Evolutionary conservation across 441 rosid genomes (phyloP), one percentile per base, ranked within the genome.

Genomic region (Rhodomyrtus psidioides): DNA sequence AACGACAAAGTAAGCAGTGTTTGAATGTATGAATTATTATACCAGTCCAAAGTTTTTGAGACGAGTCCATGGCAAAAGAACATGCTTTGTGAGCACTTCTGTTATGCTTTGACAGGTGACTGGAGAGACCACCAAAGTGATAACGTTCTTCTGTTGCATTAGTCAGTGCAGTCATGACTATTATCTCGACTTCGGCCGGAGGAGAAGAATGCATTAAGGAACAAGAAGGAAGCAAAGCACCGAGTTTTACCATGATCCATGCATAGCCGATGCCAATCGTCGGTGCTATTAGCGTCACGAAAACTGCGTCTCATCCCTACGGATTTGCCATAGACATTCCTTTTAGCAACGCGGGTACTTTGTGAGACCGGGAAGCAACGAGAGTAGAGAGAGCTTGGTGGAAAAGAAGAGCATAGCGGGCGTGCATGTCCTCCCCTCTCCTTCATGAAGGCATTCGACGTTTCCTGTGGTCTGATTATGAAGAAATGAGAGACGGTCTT

Each of bases 301-400:
- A 95, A 79, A 93, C 96, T 55, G 99, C 93, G 89, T 96, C 95
- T 82, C 99, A 95, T 86, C 99, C 99, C 98, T 94, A 89, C 4
- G 88, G 90, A 86, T 85, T 85, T 89, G 27, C 13, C 14, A 21
- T 26, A 55, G 46, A 27, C 70, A 42, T 88, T 59, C 85, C 79
- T 1, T 1, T 70, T 34, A 39, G 49, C 79, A 70, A 21, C 10
- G 26, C 9, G 14, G 34, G 8, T 19, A 9, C 51, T 46, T 46
- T 46, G 39, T 65, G 79, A 34, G 4, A 19, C 79, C 15, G 1
- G 49, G 79, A 65, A 65, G 19, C 79, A 19, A 3, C 6, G 14
- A 34, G 49, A 65, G 49, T 9, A 65, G 46, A 34, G 8, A 19
- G 15, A 34, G 26, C 46, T 15, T 81, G 58, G 39, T 19, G 79